Percentiles rank a stretch among this genome's conserved stretches.
phyloP scores from a whole-genome alignment of 2,329 filamentous ascomycete species.

The Diaporthe eres region DNA sequence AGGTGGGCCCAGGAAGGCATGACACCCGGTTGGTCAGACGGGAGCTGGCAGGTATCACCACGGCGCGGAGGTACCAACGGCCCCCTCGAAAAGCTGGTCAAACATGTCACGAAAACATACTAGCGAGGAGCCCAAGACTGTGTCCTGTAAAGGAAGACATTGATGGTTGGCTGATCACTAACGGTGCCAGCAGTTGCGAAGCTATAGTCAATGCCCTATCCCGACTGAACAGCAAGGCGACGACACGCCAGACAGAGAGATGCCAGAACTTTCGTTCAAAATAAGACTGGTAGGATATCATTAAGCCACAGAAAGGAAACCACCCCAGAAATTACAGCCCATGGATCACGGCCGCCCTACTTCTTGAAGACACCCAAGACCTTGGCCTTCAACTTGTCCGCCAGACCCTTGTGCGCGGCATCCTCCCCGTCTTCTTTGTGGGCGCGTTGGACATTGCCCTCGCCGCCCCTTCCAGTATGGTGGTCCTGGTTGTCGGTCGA shows the following conservation, averaged over 20 bases:
- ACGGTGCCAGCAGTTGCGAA: not conserved
- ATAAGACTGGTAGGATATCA: conserved; percentile 24
- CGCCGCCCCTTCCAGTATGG: conserved; percentile 73
- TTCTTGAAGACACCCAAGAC: conserved; percentile 66
- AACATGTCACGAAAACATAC: too few relatives aligned
- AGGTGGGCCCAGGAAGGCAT: not conserved
- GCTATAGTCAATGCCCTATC: not conserved
- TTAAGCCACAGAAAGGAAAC: conserved; percentile 1
- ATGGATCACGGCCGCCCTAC: conserved; percentile 42
- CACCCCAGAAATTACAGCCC: not conserved
- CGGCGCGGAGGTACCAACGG: not conserved
- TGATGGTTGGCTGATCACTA: not conserved
- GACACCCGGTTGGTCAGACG: not conserved
- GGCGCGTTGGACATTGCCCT: conserved; percentile 66
- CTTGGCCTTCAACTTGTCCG: conserved; percentile 72
- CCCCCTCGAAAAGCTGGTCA: too few relatives aligned
- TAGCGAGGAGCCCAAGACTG: too few relatives aligned
- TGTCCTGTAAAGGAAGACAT: not conserved
- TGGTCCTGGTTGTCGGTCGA: conserved; percentile 64
- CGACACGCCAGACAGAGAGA: fast-evolving
- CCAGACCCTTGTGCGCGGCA: conserved; percentile 58
- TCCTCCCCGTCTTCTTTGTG: conserved; percentile 46
- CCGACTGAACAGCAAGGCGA: not conserved
- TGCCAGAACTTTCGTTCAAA: too few relatives aligned
- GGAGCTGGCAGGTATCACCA: not conserved